A percentile compares a stretch with the other conserved stretches of the same genome.
Evolutionary conservation across 805 yeast genomes (phyloP).

Genomic region (Grigorovia humatica): DNA sequence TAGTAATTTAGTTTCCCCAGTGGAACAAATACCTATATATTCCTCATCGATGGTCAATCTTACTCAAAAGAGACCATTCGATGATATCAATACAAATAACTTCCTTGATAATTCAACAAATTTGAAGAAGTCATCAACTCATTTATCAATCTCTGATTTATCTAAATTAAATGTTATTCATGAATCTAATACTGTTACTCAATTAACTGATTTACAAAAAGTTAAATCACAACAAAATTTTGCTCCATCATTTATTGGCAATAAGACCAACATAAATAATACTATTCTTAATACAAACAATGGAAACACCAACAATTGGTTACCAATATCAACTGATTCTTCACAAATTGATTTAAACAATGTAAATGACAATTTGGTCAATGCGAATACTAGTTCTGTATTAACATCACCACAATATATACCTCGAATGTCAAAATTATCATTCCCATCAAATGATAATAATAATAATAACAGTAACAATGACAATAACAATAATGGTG

Average conservation of each 20-base stretch:
- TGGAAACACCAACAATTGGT: background rate
- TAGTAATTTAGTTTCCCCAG: background rate
- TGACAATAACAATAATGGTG: background rate
- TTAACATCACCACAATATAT: too few species aligned
- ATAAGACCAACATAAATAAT: background rate
- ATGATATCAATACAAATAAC: background rate
- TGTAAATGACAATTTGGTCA: too few species aligned
- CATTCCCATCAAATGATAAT: background rate
- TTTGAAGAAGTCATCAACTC: background rate
- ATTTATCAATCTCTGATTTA: background rate
- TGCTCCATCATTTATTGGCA: background rate
- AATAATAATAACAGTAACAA: too few species aligned
- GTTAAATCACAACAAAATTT: background rate
- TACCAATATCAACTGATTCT: background rate
- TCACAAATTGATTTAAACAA: background rate
- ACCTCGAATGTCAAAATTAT: too few species aligned
- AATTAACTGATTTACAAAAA: background rate
- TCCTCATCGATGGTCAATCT: background rate
- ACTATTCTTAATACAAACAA: background rate
- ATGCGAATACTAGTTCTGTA: too few species aligned
- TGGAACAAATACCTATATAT: background rate
- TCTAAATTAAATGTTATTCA: background rate
- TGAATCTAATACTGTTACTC: background rate
- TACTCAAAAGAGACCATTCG: slow-evolving; percentile 1
- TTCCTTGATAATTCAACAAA: background rate